Conservation (phyloP, 345 rosid genomes). For the Stellera chamaejasme region DNA sequence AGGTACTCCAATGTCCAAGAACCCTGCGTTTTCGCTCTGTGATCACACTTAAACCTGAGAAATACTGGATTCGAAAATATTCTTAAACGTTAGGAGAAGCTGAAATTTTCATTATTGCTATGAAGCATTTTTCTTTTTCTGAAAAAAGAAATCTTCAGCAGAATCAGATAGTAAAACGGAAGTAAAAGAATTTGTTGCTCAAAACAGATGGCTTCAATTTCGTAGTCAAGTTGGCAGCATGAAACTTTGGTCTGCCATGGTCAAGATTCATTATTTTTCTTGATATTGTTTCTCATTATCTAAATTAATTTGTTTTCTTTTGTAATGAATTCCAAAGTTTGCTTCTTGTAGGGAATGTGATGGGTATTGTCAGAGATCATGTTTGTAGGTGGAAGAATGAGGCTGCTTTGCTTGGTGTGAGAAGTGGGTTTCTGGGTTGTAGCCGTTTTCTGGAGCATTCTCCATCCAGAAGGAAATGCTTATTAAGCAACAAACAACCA, state of each 20-base stretch:
- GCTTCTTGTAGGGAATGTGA: conserved; percentile 12
- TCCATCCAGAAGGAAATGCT: conserved; percentile 9
- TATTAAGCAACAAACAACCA: conserved; percentile 11
- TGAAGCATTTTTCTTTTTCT: neutral
- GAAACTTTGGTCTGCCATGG: no score
- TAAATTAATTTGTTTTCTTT: neutral
- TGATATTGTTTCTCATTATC: neutral
- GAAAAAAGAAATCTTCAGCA: neutral
- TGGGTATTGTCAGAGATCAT: conserved; percentile 11
- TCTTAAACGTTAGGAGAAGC: no score
- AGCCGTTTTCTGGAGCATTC: conserved; percentile 9
- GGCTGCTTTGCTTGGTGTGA: conserved; percentile 5
- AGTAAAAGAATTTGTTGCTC: no score
- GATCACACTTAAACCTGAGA: no score
- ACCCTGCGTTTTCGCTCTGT: neutral
- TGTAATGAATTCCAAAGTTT: neutral
- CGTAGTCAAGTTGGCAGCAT: no score
- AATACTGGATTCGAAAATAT: neutral
- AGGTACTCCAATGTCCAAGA: conserved; percentile 10
- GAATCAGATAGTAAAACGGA: no score
- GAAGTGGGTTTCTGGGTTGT: conserved; percentile 1
- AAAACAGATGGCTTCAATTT: no score
- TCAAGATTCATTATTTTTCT: no score
- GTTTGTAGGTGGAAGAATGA: conserved; percentile 16
- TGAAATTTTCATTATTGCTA: neutral